These are phyloP conservation scores for Verticillium nubilum DNA, from an alignment of 2,329 filamentous ascomycete genomes.

Conservation along the genomic window DNA sequence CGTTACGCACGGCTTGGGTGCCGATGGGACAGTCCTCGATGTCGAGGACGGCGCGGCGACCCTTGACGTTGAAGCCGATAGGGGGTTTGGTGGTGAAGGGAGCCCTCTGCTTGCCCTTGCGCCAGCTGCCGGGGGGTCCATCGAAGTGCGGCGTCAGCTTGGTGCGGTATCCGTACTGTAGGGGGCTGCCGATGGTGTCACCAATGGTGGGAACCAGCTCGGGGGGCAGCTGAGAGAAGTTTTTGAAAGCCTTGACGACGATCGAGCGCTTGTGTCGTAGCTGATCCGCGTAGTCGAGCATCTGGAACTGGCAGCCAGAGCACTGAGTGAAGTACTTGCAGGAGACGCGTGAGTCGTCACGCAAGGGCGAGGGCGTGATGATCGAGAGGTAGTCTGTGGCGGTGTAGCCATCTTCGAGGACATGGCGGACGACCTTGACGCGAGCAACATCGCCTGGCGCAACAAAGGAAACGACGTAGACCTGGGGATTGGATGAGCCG, in stretches of 20 bases:
- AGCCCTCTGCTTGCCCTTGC: slow-evolving; percentile 39
- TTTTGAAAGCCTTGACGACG: slow-evolving; percentile 84
- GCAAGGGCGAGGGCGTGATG: slow-evolving; percentile 63
- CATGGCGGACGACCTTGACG: slow-evolving; percentile 74
- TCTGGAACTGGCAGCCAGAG: slow-evolving; percentile 94
- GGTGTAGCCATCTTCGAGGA: slow-evolving; percentile 60
- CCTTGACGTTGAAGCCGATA: slow-evolving; percentile 88
- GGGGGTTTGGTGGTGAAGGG: slow-evolving; percentile 62
- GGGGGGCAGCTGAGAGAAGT: slow-evolving; percentile 80
- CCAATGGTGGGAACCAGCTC: slow-evolving; percentile 69
- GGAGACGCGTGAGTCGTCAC: slow-evolving; percentile 69
- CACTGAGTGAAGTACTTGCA: slow-evolving; percentile 87
- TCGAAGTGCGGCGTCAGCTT: slow-evolving; percentile 97
- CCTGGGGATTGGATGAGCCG: slow-evolving; percentile 50
- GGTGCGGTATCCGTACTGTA: slow-evolving; percentile 91
- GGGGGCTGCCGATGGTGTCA: slow-evolving; percentile 83
- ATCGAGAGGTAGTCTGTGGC: slow-evolving; percentile 80
- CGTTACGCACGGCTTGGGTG: slow-evolving; percentile 75
- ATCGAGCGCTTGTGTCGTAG: slow-evolving; percentile 78
- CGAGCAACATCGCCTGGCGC: slow-evolving; percentile 77
- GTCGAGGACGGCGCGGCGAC: slow-evolving; percentile 73
- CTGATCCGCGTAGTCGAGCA: slow-evolving; percentile 86
- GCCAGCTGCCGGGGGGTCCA: slow-evolving; percentile 56
- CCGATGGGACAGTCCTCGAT: slow-evolving; percentile 98
- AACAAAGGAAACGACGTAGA: slow-evolving; percentile 86